Percentiles rank a stretch among this genome's conserved stretches.
Conservation (phyloP, 345 rosid species). For the Boechera stricta region DNA sequence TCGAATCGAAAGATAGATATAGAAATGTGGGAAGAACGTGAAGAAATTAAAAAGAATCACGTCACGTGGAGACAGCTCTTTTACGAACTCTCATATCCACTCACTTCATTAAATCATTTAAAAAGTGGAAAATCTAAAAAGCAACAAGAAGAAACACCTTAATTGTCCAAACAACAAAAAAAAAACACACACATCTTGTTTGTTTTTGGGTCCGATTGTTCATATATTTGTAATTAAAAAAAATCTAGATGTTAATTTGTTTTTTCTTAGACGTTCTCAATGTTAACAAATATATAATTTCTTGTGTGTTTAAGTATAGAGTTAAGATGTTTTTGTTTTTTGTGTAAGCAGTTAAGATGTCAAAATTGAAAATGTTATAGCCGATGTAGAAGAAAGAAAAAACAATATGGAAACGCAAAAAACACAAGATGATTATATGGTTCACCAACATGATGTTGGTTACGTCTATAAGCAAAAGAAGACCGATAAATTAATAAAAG, state of each 20-base stretch:
- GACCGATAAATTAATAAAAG: too few relatives aligned
- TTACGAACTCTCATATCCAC: slow-evolving; percentile 28
- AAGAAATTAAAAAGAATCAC: slow-evolving; percentile 35
- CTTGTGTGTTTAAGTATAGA: too few relatives aligned
- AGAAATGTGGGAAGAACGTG: slow-evolving; percentile 40
- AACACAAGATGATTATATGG: too few relatives aligned
- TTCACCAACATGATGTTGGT: too few relatives aligned
- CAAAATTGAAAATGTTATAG: too few relatives aligned
- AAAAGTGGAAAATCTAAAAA: slow-evolving; percentile 15
- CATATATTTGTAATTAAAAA: not conserved
- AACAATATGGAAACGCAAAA: too few relatives aligned
- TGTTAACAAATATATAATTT: not conserved
- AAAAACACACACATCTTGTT: not conserved
- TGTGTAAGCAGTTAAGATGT: too few relatives aligned
- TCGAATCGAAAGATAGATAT: slow-evolving; percentile 26
- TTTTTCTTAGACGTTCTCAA: not conserved
- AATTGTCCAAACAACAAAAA: not conserved
- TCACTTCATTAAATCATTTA: slow-evolving; percentile 39
- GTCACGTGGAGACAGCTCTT: slow-evolving; percentile 44
- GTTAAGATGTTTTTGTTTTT: too few relatives aligned
- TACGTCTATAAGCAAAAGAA: too few relatives aligned
- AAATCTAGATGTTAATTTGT: not conserved
- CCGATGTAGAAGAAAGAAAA: too few relatives aligned
- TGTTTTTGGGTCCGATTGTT: not conserved
- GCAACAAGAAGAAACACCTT: slow-evolving; percentile 11